phyloP scores from a whole-genome alignment of 2,329 filamentous ascomycete species.

The Diplodia corticola region DNA sequence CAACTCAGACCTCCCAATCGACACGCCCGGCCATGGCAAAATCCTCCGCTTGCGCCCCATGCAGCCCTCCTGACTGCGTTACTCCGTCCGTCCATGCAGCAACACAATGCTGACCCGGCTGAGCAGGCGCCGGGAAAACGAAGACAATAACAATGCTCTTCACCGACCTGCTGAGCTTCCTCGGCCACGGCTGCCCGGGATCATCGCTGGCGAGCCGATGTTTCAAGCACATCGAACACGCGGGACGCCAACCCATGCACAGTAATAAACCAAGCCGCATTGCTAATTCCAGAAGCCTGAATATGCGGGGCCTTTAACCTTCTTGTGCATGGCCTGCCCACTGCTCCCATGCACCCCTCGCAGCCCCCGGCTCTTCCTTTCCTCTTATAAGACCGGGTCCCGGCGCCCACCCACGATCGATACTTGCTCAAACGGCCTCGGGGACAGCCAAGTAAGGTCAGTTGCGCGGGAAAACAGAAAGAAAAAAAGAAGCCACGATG shows the following conservation, averaged over 20 bases:
- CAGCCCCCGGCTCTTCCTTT: not conserved
- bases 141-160: not conserved
- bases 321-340: not conserved
- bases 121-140: not conserved
- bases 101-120: not conserved
- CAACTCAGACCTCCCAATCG: not conserved
- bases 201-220: not conserved
- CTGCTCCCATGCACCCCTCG: not conserved
- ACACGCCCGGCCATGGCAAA: not conserved
- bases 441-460: not conserved
- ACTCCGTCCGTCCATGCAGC: slow-evolving; percentile 10
- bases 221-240: slow-evolving; percentile 1
- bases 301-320: not conserved
- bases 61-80: not conserved
- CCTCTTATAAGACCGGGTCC: not conserved
- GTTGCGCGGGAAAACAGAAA: not conserved
- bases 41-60: slow-evolving; percentile 7
- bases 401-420: not conserved
- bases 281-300: slow-evolving; percentile 10
- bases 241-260: slow-evolving; percentile 2
- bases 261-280: not conserved
- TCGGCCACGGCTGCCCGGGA: not conserved
- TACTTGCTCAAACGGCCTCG: slow-evolving; percentile 5
- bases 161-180: not conserved
- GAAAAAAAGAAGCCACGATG: not conserved